Base-by-base conservation (phyloP, 2,329 filamentous ascomycete genomes). In the Aspergillus luchuensis region DNA sequence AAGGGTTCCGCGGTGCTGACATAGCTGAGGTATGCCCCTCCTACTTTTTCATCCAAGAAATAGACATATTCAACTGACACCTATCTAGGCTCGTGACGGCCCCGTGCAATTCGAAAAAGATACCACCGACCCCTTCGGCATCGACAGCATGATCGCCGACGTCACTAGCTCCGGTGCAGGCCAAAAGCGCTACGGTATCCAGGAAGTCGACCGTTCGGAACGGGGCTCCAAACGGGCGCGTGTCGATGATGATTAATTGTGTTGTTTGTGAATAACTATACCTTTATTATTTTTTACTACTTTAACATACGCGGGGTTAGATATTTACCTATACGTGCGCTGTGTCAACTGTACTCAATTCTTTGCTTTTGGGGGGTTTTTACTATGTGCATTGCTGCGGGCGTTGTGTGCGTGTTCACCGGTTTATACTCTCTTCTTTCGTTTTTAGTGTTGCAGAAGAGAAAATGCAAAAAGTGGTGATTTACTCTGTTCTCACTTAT, bases 91-190 rank as follows among this genome's bases (percentile, higher is more conserved):
- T 63, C 87, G 93, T 58, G 91, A 96, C 70, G 95, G 95, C 5
- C 95, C 95, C 0, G 95, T 99, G 28, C 91, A 97, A 76, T 99
- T 99, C 70, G 94, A 98, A 77, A 96, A 94, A 78, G 94, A 97
- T 56, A 85, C 76, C 43, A 82, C 85, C 17, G 94, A 98, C 77
- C 92, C 92, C 1, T 98, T 98, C 76, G 93, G 96, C 53, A 95
- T 98, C 67, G 92, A 96, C 73, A 91, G 91, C 71, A 96, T 99
- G 81, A 87, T 99, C 74, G 89, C 87, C 38, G 92, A 97, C 75
- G 92, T 84, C 25, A 82, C 82, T 84, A 76, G 81, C 8, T 58
- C 51, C 57, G 69, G 87, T 85, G 58, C 83, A 66, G 70, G 79
- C 50, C 74, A 78, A 69, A 80, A 80, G 66, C 75, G 77, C 59